Evolutionary conservation across 2,329 filamentous ascomycete genomes (phyloP).

Genomic region (Grosmannia serpens): DNA sequence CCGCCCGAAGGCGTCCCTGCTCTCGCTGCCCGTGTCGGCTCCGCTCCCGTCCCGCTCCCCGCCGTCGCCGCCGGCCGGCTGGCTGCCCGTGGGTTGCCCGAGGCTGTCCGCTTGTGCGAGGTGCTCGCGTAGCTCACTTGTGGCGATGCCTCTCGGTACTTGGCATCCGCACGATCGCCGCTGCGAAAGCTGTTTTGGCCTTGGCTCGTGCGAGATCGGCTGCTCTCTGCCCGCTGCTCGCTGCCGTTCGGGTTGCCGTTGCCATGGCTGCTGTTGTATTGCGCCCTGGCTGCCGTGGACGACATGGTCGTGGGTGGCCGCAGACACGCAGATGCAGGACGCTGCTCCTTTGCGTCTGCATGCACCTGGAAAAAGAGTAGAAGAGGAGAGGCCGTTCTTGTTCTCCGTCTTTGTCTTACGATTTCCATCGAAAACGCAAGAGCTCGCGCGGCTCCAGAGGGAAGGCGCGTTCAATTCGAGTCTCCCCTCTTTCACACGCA

Average conservation of each 20-base stretch:
- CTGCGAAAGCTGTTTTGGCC: conserved; percentile 11
- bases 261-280: conserved; percentile 13
- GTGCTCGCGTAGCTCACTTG: conserved; percentile 25
- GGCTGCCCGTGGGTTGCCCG: conserved; percentile 41
- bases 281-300: conserved; percentile 28
- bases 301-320: conserved; percentile 25
- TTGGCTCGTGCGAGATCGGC: conserved; percentile 22
- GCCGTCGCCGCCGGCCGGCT: conserved; percentile 25
- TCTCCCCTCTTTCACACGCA: neutral
- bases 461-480: conserved; percentile 9
- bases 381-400: neutral
- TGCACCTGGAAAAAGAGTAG: neutral
- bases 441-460: conserved; percentile 3
- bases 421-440: neutral
- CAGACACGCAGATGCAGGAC: neutral
- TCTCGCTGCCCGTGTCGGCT: conserved; percentile 1
- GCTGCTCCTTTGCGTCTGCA: neutral
- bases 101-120: conserved; percentile 46
- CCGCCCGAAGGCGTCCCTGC: conserved; percentile 6
- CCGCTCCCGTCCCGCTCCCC: neutral
- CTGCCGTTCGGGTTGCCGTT: conserved; percentile 31
- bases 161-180: conserved; percentile 15
- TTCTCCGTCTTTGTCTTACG: neutral
- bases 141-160: conserved; percentile 26
- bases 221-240: conserved; percentile 13